These are phyloP conservation scores for Straminergon stramineum DNA, from an alignment of 225 moss, liverwort and hornwort genomes.

Conservation along the genomic window DNA sequence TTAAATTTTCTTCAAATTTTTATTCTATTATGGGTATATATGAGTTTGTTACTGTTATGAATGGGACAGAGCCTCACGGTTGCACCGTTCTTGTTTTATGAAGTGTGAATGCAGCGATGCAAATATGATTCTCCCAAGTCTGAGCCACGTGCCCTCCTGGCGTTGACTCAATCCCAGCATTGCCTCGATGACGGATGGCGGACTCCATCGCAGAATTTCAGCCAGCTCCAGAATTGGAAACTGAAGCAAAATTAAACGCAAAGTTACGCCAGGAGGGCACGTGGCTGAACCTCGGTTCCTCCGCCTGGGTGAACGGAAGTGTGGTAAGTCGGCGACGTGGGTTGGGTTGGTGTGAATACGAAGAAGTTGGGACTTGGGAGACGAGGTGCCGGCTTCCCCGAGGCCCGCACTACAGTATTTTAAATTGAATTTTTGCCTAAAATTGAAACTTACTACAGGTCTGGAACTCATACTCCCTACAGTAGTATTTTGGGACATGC, in stretches of 20 bases:
- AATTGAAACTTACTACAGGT: neutral
- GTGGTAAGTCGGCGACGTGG: too few relatives aligned
- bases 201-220: neutral
- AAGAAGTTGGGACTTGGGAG: too few relatives aligned
- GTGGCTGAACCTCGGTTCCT: too few relatives aligned
- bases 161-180: neutral
- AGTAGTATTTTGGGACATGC: neutral
- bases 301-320: neutral
- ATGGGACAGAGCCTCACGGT: too few relatives aligned
- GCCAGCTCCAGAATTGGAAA: neutral
- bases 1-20: too few relatives aligned
- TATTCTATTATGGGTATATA: too few relatives aligned
- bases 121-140: neutral
- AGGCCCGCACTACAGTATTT: neutral
- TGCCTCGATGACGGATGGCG: neutral
- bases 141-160: neutral
- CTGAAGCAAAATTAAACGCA: neutral
- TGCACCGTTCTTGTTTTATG: too few relatives aligned
- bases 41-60: too few relatives aligned
- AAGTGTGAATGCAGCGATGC: neutral
- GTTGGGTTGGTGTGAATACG: neutral
- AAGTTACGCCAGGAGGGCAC: too few relatives aligned
- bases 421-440: neutral
- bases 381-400: neutral
- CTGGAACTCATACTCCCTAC: too few relatives aligned